These are phyloP conservation scores for Aureobasidium zeae DNA, from an alignment of 2,329 filamentous ascomycete genomes.

Conservation along the genomic window DNA sequence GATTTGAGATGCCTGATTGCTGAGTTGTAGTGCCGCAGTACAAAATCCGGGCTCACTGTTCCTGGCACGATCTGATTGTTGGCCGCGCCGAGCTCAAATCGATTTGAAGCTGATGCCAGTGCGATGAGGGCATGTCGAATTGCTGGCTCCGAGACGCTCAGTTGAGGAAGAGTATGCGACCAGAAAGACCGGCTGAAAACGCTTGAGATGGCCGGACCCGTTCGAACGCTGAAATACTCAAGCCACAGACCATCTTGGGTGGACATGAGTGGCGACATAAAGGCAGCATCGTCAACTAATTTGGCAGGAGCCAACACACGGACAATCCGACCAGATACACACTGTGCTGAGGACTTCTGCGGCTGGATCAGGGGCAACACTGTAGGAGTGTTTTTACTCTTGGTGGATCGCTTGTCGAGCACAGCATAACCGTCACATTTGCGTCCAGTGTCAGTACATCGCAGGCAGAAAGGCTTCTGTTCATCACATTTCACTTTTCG, in stretches of 20 bases:
- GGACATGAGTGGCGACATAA: not conserved
- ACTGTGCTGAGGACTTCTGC: not conserved
- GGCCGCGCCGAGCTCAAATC: constrained; percentile 12
- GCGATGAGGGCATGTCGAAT: constrained; percentile 28
- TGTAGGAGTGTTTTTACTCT: not conserved
- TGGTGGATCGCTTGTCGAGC: not conserved
- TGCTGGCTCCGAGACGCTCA: constrained; percentile 25
- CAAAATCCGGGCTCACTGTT: constrained; percentile 5
- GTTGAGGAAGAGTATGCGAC: constrained; percentile 26
- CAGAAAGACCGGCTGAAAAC: constrained; percentile 24
- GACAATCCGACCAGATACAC: not conserved
- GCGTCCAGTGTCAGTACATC: constrained; percentile 47
- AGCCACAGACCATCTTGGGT: constrained; percentile 14
- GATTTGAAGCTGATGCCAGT: constrained; percentile 25
- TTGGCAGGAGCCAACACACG: not conserved
- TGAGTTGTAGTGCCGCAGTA: constrained; percentile 26
- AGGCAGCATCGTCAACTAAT: not conserved
- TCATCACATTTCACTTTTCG: constrained; percentile 52
- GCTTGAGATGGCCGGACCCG: constrained; percentile 20
- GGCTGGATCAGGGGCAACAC: not conserved
- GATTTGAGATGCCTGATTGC: constrained; percentile 25
- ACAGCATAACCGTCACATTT: constrained; percentile 47
- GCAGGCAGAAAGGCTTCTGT: constrained; percentile 43
- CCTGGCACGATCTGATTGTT: not conserved
- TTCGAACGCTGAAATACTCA: constrained; percentile 23